Base-by-base conservation (phyloP, 2,329 filamentous ascomycete genomes). In the Exophiala spinifera region DNA sequence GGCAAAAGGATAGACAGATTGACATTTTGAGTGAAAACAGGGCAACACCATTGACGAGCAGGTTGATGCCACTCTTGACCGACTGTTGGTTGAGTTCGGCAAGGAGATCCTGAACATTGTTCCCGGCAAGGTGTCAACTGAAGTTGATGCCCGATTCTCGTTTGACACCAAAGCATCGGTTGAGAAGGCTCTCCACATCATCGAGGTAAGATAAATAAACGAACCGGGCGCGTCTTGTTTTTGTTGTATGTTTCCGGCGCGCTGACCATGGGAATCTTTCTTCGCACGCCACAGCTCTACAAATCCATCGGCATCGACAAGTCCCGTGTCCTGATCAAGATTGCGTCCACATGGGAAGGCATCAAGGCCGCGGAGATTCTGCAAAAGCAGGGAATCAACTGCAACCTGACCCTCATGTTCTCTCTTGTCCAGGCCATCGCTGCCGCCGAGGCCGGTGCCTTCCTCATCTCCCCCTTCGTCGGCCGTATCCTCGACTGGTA, bases 401-500 rank as follows among this genome's bases (percentile, higher is more conserved):
- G 83, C 86, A 99, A 99, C 85, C 79, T 99, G 73, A 99, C 94
- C 61, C 89, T 99, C 73, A 91, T 99, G 88, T 99, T 99, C 87
- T 96, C 92, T 46, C 80, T 87, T 62, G 82, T 88, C 64, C 94
- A 99, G 82, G 94, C 94, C 70, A 95, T 97, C 69, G 91, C 89
- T 65, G 92, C 89, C 69, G 94, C 94, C 60, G 94, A 99, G 83
- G 94, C 94, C 65, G 85, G 84, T 69, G 91, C 92, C 67, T 97
- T 88, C 87, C 88, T 99, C 72, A 97, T 99, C 80, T 97, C 94
- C 47, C 94, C 94, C 74, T 99, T 97, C 79, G 94, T 99, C 66
- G 94, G 94, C 75, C 91, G 94, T 73, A 99, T 99, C 72, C 88
- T 99, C 66, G 94, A 99, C 80, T 99, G 92, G 92, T 96, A 87